Conservation (phyloP, 164 flowering plant species). For the Vitis amurensis region DNA sequence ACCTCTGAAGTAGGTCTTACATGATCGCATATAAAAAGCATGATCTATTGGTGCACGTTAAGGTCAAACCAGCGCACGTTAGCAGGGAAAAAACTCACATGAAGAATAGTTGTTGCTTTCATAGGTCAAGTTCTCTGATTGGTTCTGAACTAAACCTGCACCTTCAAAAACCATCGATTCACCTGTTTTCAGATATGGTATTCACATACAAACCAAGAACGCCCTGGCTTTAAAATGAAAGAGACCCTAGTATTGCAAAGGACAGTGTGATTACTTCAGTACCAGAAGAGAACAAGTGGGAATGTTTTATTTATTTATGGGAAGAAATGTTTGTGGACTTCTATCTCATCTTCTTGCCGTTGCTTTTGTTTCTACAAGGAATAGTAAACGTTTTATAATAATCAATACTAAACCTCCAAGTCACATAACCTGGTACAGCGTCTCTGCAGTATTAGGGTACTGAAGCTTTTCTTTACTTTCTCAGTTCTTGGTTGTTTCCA, state of each 20-base stretch:
- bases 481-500: constrained; percentile 1
- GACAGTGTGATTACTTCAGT: not conserved
- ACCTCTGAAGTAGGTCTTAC: not conserved
- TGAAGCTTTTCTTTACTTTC: constrained; percentile 1
- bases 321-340: not conserved
- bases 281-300: not conserved
- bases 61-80: constrained; percentile 11
- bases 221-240: constrained; percentile 10
- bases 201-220: not conserved
- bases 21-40: not conserved
- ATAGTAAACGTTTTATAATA: constrained; percentile 1
- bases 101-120: constrained; percentile 9
- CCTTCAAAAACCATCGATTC: not conserved
- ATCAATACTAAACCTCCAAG: not conserved
- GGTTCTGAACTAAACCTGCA: constrained; percentile 1
- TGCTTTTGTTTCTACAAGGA: not conserved
- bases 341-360: not conserved
- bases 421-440: not conserved
- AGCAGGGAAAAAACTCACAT: constrained; percentile 9
- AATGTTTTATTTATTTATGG: constrained; percentile 3
- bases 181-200: constrained; percentile 5
- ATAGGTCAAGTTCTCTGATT: constrained; percentile 1
- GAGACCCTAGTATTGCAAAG: constrained; percentile 1
- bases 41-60: constrained; percentile 16
- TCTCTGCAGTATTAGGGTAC: not conserved